Evolutionary conservation across 345 rosid genomes (phyloP).

Genomic region (Anastatica hierochuntica): DNA sequence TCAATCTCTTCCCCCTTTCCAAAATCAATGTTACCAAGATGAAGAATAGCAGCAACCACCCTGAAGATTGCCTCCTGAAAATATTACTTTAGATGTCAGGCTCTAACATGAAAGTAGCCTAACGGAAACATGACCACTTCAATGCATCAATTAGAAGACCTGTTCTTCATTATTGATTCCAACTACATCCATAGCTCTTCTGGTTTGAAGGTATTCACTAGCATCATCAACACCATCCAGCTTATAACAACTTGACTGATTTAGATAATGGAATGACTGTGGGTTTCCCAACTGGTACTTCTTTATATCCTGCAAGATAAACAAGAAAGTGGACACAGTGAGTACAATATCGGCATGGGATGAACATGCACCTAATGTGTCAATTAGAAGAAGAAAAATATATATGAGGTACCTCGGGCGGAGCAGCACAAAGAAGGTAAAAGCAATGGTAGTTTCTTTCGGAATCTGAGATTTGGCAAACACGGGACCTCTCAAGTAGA

Average conservation of each 20-base stretch:
- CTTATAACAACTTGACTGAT: background rate
- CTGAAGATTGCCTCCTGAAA: slow-evolving; percentile 3
- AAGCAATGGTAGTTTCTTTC: slow-evolving; percentile 3
- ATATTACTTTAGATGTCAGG: background rate
- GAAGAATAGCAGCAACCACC: slow-evolving; percentile 2
- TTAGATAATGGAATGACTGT: background rate
- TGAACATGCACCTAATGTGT: background rate
- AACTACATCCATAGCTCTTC: slow-evolving; percentile 5
- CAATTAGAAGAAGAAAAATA: background rate
- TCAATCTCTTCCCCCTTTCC: background rate
- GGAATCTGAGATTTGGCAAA: background rate
- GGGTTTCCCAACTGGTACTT: background rate
- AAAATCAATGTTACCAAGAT: background rate
- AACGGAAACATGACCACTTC: background rate
- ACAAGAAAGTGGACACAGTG: background rate
- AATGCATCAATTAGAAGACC: background rate
- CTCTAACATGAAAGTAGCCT: background rate
- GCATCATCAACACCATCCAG: slow-evolving; percentile 1
- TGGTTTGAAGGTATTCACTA: background rate
- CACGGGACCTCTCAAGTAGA: background rate
- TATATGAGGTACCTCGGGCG: background rate
- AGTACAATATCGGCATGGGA: background rate
- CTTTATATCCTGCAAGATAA: background rate
- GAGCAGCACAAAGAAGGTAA: slow-evolving; percentile 1
- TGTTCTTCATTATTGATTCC: background rate